Evolutionary conservation across 768 basidiomycete genomes (phyloP).

Genomic region (Tylopilus sp.): DNA sequence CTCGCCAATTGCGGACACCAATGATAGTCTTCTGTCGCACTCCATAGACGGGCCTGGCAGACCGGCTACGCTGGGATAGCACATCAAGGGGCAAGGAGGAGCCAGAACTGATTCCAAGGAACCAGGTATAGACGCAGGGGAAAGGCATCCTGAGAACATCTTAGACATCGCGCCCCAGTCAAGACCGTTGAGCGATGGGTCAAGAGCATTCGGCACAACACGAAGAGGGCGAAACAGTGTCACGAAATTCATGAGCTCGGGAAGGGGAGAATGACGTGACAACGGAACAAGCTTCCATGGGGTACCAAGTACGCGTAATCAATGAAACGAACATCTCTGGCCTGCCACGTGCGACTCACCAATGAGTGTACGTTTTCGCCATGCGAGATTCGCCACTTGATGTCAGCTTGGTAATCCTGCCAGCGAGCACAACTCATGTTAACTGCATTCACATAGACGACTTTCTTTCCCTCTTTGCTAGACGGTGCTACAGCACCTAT

Average conservation of each 20-base stretch:
- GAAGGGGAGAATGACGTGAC: slow-evolving; percentile 82
- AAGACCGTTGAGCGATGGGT: slow-evolving; percentile 44
- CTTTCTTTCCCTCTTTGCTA: slow-evolving; percentile 47
- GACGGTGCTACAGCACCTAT: slow-evolving; percentile 18
- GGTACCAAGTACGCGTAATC: neutral
- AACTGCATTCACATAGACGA: slow-evolving; percentile 85
- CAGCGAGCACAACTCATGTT: slow-evolving; percentile 59
- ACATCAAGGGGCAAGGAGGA: slow-evolving; percentile 21
- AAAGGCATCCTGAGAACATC: slow-evolving; percentile 63
- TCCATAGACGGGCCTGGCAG: slow-evolving; percentile 24
- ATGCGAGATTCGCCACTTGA: slow-evolving; percentile 35
- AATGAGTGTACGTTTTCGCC: slow-evolving; percentile 56
- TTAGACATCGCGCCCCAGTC: slow-evolving; percentile 74
- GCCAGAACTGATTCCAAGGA: slow-evolving; percentile 18
- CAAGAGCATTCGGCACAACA: slow-evolving; percentile 78
- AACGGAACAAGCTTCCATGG: slow-evolving; percentile 69
- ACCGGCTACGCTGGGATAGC: slow-evolving; percentile 2
- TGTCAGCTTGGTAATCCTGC: slow-evolving; percentile 47
- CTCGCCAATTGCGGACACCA: neutral
- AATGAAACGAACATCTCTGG: neutral
- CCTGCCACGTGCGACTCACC: slow-evolving; percentile 38
- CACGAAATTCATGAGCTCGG: slow-evolving; percentile 81
- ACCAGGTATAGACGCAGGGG: slow-evolving; percentile 2
- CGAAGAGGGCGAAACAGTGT: slow-evolving; percentile 73
- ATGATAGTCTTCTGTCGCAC: neutral